Evolutionary conservation across 495 filamentous ascomycete genomes (phyloP).

Genomic region (Platismatia glauca): DNA sequence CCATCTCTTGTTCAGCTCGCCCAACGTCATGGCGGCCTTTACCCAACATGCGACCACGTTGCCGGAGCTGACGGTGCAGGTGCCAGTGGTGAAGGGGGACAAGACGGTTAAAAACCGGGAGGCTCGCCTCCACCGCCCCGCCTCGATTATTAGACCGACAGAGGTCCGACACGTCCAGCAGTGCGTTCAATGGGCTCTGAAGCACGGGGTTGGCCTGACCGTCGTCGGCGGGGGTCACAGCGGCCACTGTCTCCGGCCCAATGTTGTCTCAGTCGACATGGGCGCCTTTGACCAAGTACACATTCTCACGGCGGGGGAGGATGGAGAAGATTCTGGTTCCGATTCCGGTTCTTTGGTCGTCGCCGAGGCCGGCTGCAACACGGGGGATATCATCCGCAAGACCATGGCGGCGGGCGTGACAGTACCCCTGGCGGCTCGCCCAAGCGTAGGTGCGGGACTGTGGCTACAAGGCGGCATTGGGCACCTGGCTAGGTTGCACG

Average conservation of each 20-base stretch:
- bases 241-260: slow-evolving; percentile 47
- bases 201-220: slow-evolving; percentile 41
- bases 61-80: slow-evolving; percentile 39
- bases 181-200: slow-evolving; percentile 22
- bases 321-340: slow-evolving; percentile 21
- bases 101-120: slow-evolving; percentile 44
- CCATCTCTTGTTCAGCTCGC: slow-evolving; percentile 45
- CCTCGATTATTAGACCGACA: slow-evolving; percentile 25
- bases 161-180: too few relatives aligned
- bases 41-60: slow-evolving; percentile 40
- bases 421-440: slow-evolving; percentile 51
- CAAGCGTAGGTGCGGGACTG: slow-evolving; percentile 52
- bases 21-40: slow-evolving; percentile 46
- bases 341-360: slow-evolving; percentile 36
- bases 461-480: slow-evolving; percentile 61
- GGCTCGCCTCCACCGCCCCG: slow-evolving; percentile 39
- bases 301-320: slow-evolving; percentile 26
- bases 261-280: slow-evolving; percentile 52
- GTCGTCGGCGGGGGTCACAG: slow-evolving; percentile 53
- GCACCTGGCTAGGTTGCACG: slow-evolving; percentile 47
- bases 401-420: slow-evolving; percentile 43
- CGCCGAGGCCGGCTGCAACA: slow-evolving; percentile 47
- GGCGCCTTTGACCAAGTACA: slow-evolving; percentile 44
- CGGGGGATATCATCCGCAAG: slow-evolving; percentile 46
- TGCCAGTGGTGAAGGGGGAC: slow-evolving; percentile 34